These are phyloP conservation scores for Populus nigra DNA, from an alignment of 345 rosid species.

Conservation along the genomic window DNA sequence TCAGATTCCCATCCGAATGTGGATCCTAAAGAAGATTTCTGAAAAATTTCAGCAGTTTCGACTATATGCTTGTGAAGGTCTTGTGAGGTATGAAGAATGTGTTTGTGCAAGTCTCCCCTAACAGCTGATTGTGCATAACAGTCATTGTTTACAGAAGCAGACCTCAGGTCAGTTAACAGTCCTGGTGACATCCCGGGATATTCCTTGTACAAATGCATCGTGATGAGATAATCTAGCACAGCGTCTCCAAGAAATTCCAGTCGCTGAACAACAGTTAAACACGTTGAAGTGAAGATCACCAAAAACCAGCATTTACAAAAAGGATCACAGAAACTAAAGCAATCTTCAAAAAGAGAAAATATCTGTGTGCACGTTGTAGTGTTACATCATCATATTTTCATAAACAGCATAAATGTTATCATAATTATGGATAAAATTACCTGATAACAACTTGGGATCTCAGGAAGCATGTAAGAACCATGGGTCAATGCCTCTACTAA, in stretches of 20 bases:
- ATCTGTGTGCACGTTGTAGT: not conserved
- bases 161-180: slow-evolving; percentile 78
- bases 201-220: slow-evolving; percentile 46
- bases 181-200: slow-evolving; percentile 79
- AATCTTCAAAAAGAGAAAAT: not conserved
- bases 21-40: slow-evolving; percentile 28
- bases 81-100: slow-evolving; percentile 67
- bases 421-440: slow-evolving; percentile 25
- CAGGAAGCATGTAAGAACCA: slow-evolving; percentile 90
- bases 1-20: slow-evolving; percentile 83
- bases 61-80: slow-evolving; percentile 56
- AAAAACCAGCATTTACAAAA: not conserved
- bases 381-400: not conserved
- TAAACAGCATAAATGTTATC: not conserved
- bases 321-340: not conserved
- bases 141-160: slow-evolving; percentile 91
- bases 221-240: slow-evolving; percentile 74
- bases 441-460: slow-evolving; percentile 89
- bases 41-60: slow-evolving; percentile 28
- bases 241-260: slow-evolving; percentile 94
- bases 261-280: slow-evolving; percentile 46
- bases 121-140: slow-evolving; percentile 64
- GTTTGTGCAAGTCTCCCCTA: slow-evolving; percentile 58
- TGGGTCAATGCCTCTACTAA: slow-evolving; percentile 91
- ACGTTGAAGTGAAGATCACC: not conserved